Evolutionary conservation across 768 basidiomycete species (phyloP).

Genomic region (Rickenella mellea): DNA sequence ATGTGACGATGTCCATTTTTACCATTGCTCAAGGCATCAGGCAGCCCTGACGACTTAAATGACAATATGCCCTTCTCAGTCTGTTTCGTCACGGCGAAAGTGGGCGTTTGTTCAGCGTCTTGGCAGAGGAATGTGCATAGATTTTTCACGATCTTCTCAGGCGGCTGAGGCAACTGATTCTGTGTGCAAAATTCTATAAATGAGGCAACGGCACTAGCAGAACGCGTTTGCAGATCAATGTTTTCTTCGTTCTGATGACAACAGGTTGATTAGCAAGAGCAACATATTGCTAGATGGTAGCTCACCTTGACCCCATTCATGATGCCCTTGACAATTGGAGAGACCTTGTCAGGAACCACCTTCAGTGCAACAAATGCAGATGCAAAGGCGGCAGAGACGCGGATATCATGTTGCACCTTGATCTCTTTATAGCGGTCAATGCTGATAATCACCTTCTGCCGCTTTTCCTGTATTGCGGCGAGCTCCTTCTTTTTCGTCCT

Average conservation of each 20-base stretch:
- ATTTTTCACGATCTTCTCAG: constrained; percentile 95
- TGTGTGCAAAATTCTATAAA: constrained; percentile 81
- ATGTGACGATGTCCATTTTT: constrained; percentile 31
- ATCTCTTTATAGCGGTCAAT: constrained; percentile 76
- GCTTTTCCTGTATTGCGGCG: constrained; percentile 66
- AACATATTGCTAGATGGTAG: background rate
- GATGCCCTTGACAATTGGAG: constrained; percentile 90
- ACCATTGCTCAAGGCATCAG: constrained; percentile 17
- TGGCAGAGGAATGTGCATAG: constrained; percentile 94
- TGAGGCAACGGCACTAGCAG: constrained; percentile 76
- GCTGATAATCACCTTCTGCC: constrained; percentile 51
- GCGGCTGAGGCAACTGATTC: constrained; percentile 70
- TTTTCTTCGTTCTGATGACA: constrained; percentile 73
- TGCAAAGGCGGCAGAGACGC: constrained; percentile 84
- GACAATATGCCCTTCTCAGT: constrained; percentile 64
- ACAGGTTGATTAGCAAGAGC: background rate
- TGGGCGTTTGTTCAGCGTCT: constrained; percentile 81
- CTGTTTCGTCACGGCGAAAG: constrained; percentile 47
- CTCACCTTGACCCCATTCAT: constrained; percentile 96
- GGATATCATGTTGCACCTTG: constrained; percentile 78
- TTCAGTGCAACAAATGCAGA: constrained; percentile 84
- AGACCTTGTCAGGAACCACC: constrained; percentile 85
- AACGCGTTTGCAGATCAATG: constrained; percentile 76
- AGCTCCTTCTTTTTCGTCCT: constrained; percentile 74
- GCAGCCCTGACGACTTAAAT: constrained; percentile 36